Base-by-base conservation (phyloP, 352 stramenopile species). In the Pythium folliculosum region DNA sequence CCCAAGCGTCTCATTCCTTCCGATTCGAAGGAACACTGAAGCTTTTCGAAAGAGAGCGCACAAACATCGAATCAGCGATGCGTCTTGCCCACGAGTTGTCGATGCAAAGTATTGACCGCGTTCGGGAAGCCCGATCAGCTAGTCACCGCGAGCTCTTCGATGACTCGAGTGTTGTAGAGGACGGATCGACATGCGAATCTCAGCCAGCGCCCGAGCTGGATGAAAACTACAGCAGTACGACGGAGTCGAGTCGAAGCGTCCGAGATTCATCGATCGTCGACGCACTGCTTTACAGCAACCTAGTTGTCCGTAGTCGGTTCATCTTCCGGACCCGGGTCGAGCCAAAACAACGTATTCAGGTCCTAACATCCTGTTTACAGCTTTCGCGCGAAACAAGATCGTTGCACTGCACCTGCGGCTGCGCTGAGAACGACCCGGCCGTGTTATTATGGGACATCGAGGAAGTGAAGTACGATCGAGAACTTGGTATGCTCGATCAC, bases 61-160 rank as follows among this genome's bases (percentile, higher is more conserved):
- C 86, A 8, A 94, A 94, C 48, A 94, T 94, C 47, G 84, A 94
- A 55, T 92, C 84, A 25, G 86, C 86, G 16, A 90, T 94, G 76
- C 75, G 81, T 14, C 60, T 94, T 27, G 86, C 82, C 21, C 82
- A 87, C 37, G 82, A 94, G 38, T 75, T 94, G 12, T 89, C 84
- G 12, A 60, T 82, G 1, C 86, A 92, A 55, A 92, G 84, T 59
- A 90, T 92, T 52, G 80, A 91, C 22, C 76, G 81, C 43, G 76
- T 91, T 19, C 77, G 86, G 4, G 86, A 94, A 62, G 71, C 62
- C 10, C 83, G 84, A 30, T 73, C 65, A 0, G 65, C 70, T 54
- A 60, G 65, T 3, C 80, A 86, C 21, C 69, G 85, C 63, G 67
- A 77, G 43, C 52, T 77, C 1, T 67, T 67, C 38, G 62, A 70